These are phyloP conservation scores for Myxozyma neglecta DNA, from an alignment of 805 yeast species.

Conservation along the genomic window DNA sequence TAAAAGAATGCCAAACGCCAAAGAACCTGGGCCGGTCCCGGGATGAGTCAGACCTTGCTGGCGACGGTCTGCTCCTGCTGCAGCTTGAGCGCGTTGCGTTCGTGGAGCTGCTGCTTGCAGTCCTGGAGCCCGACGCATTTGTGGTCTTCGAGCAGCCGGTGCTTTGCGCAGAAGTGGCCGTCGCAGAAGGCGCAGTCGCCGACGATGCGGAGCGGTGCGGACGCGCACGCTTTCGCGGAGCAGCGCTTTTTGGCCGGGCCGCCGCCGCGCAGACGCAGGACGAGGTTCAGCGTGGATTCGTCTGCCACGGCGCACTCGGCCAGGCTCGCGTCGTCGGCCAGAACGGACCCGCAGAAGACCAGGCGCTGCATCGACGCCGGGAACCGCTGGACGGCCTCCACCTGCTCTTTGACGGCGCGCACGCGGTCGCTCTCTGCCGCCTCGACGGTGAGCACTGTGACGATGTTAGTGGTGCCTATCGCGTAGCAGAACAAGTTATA, in stretches of 20 bases:
- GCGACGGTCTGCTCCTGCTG: constrained; percentile 83
- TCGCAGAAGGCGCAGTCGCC: constrained; percentile 85
- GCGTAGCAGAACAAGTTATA: no score
- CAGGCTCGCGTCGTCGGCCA: constrained; percentile 81
- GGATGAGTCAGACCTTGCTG: constrained; percentile 54
- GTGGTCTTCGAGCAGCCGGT: constrained; percentile 83
- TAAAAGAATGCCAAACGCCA: neutral
- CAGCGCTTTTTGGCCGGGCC: constrained; percentile 56
- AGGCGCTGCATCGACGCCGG: constrained; percentile 30
- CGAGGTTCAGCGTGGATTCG: constrained; percentile 82
- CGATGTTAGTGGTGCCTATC: neutral
- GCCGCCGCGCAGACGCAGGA: constrained; percentile 89
- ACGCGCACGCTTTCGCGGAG: constrained; percentile 57
- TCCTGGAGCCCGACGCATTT: constrained; percentile 71
- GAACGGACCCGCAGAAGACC: constrained; percentile 85
- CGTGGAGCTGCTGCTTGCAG: constrained; percentile 82
- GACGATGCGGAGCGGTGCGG: constrained; percentile 61
- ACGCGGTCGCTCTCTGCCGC: constrained; percentile 20
- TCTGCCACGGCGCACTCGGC: constrained; percentile 86
- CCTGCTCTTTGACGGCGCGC: constrained; percentile 15
- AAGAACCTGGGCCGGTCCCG: neutral
- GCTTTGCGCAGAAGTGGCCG: constrained; percentile 84
- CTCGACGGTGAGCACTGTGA: constrained; percentile 16
- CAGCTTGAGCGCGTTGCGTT: constrained; percentile 78
- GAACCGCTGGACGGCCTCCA: constrained; percentile 17